phyloP scores from a whole-genome alignment of 257 asterid genomes.

The Craterostigma plantagineum region DNA sequence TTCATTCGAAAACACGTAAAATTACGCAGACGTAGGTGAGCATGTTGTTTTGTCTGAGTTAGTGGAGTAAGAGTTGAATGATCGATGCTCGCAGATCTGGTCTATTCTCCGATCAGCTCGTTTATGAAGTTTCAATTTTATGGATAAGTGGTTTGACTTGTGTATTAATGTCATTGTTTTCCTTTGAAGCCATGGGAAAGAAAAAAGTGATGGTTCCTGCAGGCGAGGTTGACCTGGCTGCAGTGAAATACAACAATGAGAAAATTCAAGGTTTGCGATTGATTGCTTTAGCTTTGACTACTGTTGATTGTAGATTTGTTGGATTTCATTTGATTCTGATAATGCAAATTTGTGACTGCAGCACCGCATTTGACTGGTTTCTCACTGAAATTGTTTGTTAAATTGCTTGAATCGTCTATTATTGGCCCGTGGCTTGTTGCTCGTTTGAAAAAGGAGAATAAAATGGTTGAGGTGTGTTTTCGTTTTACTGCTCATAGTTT shows the following conservation, averaged over 20 bases:
- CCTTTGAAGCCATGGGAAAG: no score
- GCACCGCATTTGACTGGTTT: conserved; percentile 94
- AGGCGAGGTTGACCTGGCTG: background rate
- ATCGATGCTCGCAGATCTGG: no score
- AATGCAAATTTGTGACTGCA: conserved; percentile 14
- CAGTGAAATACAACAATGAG: background rate
- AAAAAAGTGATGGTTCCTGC: background rate
- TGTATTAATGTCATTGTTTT: no score
- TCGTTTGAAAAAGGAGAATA: conserved; percentile 45
- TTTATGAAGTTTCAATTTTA: no score
- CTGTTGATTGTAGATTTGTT: background rate
- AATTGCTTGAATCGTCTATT: conserved; percentile 40
- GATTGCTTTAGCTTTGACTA: background rate
- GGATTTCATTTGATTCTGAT: background rate
- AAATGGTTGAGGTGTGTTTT: conserved; percentile 42
- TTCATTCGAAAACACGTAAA: no score
- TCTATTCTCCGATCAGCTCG: no score
- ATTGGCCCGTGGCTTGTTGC: conserved; percentile 43
- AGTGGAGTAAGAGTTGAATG: no score
- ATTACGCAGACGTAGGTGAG: no score
- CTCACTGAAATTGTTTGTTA: conserved; percentile 40
- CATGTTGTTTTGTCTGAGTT: no score
- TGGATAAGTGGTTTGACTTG: no score
- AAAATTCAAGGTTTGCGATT: background rate
- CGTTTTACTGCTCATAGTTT: background rate